phyloP scores from a whole-genome alignment of 805 yeast species.

The Hanseniaspora valbyensis region DNA sequence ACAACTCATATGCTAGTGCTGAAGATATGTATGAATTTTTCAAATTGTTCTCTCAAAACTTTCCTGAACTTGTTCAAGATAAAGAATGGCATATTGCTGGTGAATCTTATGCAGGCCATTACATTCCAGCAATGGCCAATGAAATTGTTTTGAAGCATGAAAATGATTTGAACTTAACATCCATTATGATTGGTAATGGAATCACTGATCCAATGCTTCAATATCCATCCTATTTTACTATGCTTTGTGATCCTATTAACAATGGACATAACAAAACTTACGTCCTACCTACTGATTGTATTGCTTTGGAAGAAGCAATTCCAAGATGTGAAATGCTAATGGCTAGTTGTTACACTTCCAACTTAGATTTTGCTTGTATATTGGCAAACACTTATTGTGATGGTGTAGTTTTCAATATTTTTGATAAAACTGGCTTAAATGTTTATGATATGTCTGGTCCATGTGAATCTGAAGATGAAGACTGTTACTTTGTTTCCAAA shows the following conservation, averaged over 20 bases:
- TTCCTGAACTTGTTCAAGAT: conserved; percentile 53
- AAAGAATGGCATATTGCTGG: conserved; percentile 63
- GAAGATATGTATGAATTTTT: conserved; percentile 78
- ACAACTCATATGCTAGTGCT: conserved; percentile 71
- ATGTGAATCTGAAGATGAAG: conserved; percentile 56
- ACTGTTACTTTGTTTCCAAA: conserved; percentile 64
- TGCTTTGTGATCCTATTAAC: conserved; percentile 68
- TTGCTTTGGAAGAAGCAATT: conserved; percentile 46
- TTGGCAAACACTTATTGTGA: conserved; percentile 79
- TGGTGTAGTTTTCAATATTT: conserved; percentile 55
- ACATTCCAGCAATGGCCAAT: conserved; percentile 59
- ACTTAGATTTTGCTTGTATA: conserved; percentile 62
- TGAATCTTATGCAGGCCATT: conserved; percentile 77
- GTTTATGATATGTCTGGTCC: conserved; percentile 73
- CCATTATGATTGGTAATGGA: conserved; percentile 87
- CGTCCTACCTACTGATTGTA: conserved; percentile 51
- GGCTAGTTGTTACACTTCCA: conserved; percentile 52
- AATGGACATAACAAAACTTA: conserved; percentile 76
- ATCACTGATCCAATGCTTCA: conserved; percentile 76
- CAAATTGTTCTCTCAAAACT: conserved; percentile 69
- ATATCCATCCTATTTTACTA: conserved; percentile 70
- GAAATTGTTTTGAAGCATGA: conserved; percentile 35
- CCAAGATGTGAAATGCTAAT: conserved; percentile 57
- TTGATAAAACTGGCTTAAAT: conserved; percentile 66
- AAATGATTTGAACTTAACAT: conserved; percentile 53